Percentiles rank a stretch among this genome's conserved stretches.
These are phyloP conservation scores for Citrus medica DNA, from an alignment of 345 rosid genomes.

Conservation along the genomic window DNA sequence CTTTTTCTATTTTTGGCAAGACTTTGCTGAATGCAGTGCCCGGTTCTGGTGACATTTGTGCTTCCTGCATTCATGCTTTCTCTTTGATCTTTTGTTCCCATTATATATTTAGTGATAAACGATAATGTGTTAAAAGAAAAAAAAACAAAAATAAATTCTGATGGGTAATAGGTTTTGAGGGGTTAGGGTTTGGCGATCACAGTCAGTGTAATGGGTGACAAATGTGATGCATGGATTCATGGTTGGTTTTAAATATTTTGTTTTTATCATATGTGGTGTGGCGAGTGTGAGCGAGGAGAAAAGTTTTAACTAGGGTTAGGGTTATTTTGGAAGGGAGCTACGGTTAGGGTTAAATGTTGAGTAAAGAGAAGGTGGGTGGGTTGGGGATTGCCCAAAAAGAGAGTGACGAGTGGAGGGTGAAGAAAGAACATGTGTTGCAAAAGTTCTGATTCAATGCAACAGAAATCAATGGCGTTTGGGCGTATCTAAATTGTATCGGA, in stretches of 20 bases:
- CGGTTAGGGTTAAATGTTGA: conserved; percentile 23
- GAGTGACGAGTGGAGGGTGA: conserved; percentile 73
- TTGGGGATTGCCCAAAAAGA: conserved; percentile 42
- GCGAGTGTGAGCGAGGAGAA: background rate
- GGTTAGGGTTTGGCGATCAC: conserved; percentile 30
- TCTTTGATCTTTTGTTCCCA: conserved; percentile 20
- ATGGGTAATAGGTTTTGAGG: conserved; percentile 8
- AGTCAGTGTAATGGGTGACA: conserved; percentile 18
- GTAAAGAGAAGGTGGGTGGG: conserved; percentile 23
- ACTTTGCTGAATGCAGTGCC: conserved; percentile 18
- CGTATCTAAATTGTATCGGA: background rate
- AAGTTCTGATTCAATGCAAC: conserved; percentile 56
- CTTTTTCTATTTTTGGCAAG: conserved; percentile 47
- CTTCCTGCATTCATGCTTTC: conserved; percentile 45
- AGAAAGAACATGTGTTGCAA: conserved; percentile 67
- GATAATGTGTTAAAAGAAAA: too few species aligned
- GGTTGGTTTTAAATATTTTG: conserved; percentile 12
- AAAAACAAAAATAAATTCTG: background rate
- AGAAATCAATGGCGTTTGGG: conserved; percentile 67
- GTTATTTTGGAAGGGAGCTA: conserved; percentile 13
- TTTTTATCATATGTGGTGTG: background rate
- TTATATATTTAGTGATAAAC: background rate
- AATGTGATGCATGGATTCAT: conserved; percentile 39
- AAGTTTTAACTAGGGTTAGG: background rate
- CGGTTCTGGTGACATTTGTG: conserved; percentile 57